Conservation (phyloP, 495 filamentous ascomycete genomes). For the Evansstolkia leycettana region DNA sequence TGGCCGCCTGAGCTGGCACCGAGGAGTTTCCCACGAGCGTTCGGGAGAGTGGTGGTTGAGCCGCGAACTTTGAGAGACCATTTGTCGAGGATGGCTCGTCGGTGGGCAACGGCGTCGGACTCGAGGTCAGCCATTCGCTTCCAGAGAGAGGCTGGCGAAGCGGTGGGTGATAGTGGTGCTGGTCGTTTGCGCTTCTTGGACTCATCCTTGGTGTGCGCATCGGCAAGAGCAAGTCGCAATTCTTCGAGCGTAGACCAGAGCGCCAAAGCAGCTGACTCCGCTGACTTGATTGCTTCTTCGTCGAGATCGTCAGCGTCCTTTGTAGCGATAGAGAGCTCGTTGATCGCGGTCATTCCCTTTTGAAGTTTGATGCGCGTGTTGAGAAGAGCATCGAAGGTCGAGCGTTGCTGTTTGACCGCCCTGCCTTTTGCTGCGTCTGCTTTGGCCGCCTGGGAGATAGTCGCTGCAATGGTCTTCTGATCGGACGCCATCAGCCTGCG, state of each 20-base stretch:
- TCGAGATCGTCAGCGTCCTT: slow-evolving; percentile 22
- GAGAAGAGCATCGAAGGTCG: slow-evolving; percentile 74
- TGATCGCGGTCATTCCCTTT: slow-evolving; percentile 71
- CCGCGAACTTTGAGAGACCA: slow-evolving; percentile 41
- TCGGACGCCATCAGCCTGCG: slow-evolving; percentile 59
- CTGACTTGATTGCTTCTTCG: slow-evolving; percentile 50
- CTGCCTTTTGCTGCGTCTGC: slow-evolving; percentile 73
- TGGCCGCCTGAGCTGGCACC: slow-evolving; percentile 22
- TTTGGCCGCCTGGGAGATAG: slow-evolving; percentile 60
- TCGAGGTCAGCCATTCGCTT: slow-evolving; percentile 58
- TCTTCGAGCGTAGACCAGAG: slow-evolving; percentile 76
- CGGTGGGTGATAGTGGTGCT: slow-evolving; percentile 30
- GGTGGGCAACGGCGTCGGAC: slow-evolving; percentile 29
- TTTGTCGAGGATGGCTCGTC: slow-evolving; percentile 32
- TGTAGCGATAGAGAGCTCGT: slow-evolving; percentile 46
- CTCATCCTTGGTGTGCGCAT: slow-evolving; percentile 31
- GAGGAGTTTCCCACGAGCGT: slow-evolving; percentile 33
- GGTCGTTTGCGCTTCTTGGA: slow-evolving; percentile 49
- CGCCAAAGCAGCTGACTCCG: slow-evolving; percentile 76
- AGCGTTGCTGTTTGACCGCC: slow-evolving; percentile 73
- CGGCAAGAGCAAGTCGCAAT: slow-evolving; percentile 49
- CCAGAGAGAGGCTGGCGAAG: slow-evolving; percentile 53
- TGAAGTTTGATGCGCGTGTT: slow-evolving; percentile 84
- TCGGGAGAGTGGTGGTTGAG: slow-evolving; percentile 22
- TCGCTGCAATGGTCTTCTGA: slow-evolving; percentile 53